phyloP scores from a whole-genome alignment of 2,329 filamentous ascomycete species.

The Curvularia verruculosa region DNA sequence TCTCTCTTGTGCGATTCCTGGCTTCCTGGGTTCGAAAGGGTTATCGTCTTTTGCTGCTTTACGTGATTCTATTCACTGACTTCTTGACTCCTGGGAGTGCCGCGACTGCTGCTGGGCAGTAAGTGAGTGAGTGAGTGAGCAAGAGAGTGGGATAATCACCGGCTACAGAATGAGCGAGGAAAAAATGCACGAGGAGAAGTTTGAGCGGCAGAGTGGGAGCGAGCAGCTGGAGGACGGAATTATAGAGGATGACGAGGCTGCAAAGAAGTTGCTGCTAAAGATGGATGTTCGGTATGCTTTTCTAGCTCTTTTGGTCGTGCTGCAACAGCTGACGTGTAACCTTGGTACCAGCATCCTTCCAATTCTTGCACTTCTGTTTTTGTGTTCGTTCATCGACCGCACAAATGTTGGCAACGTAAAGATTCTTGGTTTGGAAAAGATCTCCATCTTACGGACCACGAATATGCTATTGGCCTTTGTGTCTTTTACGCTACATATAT shows the following conservation, averaged over 20 bases:
- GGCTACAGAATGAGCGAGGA: constrained; percentile 13
- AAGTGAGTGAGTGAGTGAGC: background rate
- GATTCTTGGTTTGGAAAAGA: constrained; percentile 67
- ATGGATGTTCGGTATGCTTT: constrained; percentile 56
- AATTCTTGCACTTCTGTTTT: constrained; percentile 66
- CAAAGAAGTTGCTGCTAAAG: constrained; percentile 57
- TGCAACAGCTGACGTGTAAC: background rate
- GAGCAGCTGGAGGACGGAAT: constrained; percentile 27
- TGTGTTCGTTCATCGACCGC: constrained; percentile 70
- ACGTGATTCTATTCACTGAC: background rate
- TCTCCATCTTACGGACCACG: constrained; percentile 60
- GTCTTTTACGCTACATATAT: constrained; percentile 72
- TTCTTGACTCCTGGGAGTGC: background rate
- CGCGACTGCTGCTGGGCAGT: background rate
- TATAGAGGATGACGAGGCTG: constrained; percentile 17
- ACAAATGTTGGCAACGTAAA: constrained; percentile 77
- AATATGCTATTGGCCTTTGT: constrained; percentile 69
- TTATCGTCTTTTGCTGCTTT: background rate
- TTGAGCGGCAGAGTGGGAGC: constrained; percentile 24
- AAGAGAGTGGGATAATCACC: background rate
- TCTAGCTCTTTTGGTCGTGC: background rate
- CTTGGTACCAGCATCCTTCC: constrained; percentile 61
- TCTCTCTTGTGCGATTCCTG: background rate
- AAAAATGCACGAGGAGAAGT: constrained; percentile 38
- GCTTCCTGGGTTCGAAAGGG: background rate